Conservation (phyloP, 1,139 yeast genomes). For the Suhomyces wounanorum region DNA sequence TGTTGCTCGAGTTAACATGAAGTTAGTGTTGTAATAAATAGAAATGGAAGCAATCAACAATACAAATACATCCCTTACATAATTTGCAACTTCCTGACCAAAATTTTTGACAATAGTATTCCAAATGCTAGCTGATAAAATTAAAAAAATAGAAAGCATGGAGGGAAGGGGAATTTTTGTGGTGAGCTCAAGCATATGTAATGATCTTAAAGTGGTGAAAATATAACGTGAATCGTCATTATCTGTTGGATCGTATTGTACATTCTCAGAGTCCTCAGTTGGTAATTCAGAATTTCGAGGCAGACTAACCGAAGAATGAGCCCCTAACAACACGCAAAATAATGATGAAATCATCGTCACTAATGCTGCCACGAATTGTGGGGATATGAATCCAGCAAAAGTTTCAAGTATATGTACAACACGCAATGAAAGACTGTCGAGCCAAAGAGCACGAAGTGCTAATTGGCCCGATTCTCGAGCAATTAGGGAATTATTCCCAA, state of each 20-base stretch:
- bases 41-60: conserved; percentile 1
- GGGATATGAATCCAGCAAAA: conserved; percentile 7
- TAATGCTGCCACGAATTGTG: conserved; percentile 5
- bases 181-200: conserved; percentile 7
- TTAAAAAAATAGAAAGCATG: background rate
- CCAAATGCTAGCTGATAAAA: background rate
- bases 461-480: background rate
- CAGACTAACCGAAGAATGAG: conserved; percentile 42
- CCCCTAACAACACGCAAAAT: conserved; percentile 37
- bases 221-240: conserved; percentile 31
- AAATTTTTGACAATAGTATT: background rate
- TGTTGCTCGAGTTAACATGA: conserved; percentile 3
- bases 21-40: conserved; percentile 7
- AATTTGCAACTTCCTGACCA: background rate
- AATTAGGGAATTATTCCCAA: background rate
- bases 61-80: background rate
- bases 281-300: conserved; percentile 50
- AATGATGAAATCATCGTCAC: conserved; percentile 7
- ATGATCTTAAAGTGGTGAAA: conserved; percentile 22
- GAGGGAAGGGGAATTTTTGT: background rate
- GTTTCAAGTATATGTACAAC: conserved; percentile 12
- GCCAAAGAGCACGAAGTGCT: background rate
- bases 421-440: background rate
- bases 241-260: conserved; percentile 50
- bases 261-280: conserved; percentile 28